Evolutionary conservation across 2,329 filamentous ascomycete genomes (phyloP), one percentile per base, ranked within the genome.

Genomic region (Colletotrichum eremochloae): DNA sequence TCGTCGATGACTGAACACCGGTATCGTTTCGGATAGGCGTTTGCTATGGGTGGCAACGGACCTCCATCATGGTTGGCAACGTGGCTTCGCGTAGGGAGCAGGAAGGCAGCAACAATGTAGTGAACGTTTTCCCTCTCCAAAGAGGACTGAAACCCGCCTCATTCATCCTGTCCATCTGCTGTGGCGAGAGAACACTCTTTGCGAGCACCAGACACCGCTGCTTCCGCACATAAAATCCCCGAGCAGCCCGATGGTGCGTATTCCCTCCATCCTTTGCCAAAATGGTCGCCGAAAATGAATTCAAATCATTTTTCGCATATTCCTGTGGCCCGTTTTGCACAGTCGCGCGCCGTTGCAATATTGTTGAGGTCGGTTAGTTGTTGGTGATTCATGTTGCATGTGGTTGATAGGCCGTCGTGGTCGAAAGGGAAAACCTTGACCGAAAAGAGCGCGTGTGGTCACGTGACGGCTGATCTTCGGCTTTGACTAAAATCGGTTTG

Each of bases 391-490:
- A 53, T 18, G 31, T 50, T 60, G 66, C 55, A 53, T 64, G 50
- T 38, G 58, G 46, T 64, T 56, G 66, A 68, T 18, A 56, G 24
- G 44, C 31, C 53, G 66, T 69, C 60, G 60, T 69, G 66, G 53
- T 38, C 38, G 46, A 69, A 60, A 60, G 69, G 66, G 65, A 72
- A 72, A 72, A 72, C 66, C 69, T 72, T 72, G 69, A 69, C 57
- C 55, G 55, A 57, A 24, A 57, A 40, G 33, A 52, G 46, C 46
- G 44, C 38, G 57, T 9, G 5, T n/a, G 2, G 14, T 72, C 69
- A 72, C 69, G 69, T 72, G 69, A 61, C 20, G 40, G 8, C 12
- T 57, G 9, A 15, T 56, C 40, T 44, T 65, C 14, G 38, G 48
- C 14, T 44, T 38, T 18, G 29, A 15, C 42, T 29, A 12, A 31